Conservation (phyloP, 495 filamentous ascomycete genomes). For the Penicillium odoratum region DNA sequence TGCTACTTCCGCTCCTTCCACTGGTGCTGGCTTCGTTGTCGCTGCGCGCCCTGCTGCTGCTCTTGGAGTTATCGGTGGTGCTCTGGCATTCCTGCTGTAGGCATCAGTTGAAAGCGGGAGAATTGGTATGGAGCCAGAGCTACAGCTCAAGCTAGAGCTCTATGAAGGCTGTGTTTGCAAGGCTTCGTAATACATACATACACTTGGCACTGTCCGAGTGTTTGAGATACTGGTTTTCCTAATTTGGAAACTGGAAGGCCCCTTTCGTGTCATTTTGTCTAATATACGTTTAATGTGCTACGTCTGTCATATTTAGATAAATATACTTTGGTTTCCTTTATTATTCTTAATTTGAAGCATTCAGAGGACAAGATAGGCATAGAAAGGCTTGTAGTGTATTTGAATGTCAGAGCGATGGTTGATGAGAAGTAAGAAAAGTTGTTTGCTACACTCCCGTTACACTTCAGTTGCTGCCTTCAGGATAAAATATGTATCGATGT, state of each 20-base stretch:
- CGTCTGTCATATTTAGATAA: not conserved
- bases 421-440: too few species aligned
- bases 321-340: too few species aligned
- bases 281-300: not conserved
- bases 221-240: not conserved
- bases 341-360: too few species aligned
- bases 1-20: slow-evolving; percentile 8
- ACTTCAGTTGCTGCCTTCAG: too few species aligned
- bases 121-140: not conserved
- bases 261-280: not conserved
- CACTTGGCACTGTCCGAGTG: not conserved
- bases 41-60: slow-evolving; percentile 26
- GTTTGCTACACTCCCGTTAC: too few species aligned
- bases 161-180: too few species aligned
- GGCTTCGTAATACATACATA: not conserved
- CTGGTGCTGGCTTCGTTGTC: slow-evolving; percentile 15
- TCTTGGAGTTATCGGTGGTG: slow-evolving; percentile 22
- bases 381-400: too few species aligned
- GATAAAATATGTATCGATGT: too few species aligned
- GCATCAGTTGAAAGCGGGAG: not conserved
- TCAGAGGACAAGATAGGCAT: too few species aligned
- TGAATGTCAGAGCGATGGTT: too few species aligned
- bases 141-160: too few species aligned
- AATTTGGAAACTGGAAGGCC: not conserved
- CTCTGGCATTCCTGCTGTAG: slow-evolving; percentile 25